phyloP scores from a whole-genome alignment of 2,329 filamentous ascomycete species.

The Leptographium wingfieldii region DNA sequence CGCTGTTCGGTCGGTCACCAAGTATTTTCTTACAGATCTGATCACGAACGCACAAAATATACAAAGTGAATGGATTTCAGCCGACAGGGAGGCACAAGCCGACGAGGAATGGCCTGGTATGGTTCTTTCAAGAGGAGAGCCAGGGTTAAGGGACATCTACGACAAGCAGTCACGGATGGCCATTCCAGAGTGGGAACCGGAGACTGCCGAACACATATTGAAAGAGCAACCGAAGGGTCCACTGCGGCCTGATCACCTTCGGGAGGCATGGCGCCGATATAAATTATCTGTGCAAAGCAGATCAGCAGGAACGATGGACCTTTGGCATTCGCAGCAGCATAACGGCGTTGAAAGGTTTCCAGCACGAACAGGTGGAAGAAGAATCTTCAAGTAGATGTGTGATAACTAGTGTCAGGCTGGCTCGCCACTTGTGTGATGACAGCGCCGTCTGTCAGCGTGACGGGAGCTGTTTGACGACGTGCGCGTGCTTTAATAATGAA shows the following conservation, averaged over 20 bases:
- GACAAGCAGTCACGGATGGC: slow-evolving; percentile 20
- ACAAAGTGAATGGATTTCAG: slow-evolving; percentile 57
- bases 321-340: slow-evolving; percentile 49
- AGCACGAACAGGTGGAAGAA: slow-evolving; percentile 35
- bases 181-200: slow-evolving; percentile 15
- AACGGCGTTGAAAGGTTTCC: slow-evolving; percentile 49
- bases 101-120: slow-evolving; percentile 25
- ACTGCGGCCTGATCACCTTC: slow-evolving; percentile 59
- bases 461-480: not conserved
- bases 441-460: not conserved
- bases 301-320: slow-evolving; percentile 44
- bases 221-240: slow-evolving; percentile 37
- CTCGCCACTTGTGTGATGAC: not conserved
- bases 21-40: slow-evolving; percentile 64
- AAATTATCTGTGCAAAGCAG: slow-evolving; percentile 50
- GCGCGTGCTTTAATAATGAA: not conserved
- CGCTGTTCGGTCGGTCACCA: slow-evolving; percentile 63
- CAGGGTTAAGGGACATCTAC: slow-evolving; percentile 19
- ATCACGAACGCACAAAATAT: slow-evolving; percentile 60
- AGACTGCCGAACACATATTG: slow-evolving; percentile 19
- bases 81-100: slow-evolving; percentile 42
- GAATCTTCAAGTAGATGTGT: slow-evolving; percentile 30
- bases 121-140: slow-evolving; percentile 14
- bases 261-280: slow-evolving; percentile 60
- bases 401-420: not conserved